Evolutionary conservation across 768 basidiomycete species (phyloP).

Genomic region (Crepidotus variabilis): DNA sequence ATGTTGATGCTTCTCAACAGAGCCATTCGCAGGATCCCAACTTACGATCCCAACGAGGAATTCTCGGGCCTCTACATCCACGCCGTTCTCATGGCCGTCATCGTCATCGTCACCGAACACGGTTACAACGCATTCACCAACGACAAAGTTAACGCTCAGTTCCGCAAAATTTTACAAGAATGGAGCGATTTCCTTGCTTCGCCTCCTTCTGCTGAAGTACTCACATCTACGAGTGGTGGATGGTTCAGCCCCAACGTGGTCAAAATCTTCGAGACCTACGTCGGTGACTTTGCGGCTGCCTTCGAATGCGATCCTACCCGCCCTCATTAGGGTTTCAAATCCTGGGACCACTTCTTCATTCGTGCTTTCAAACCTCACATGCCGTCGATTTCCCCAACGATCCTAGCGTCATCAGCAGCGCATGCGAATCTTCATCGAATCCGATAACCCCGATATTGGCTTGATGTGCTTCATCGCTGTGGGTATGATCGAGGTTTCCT

Average conservation of each 20-base stretch:
- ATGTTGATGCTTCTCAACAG: background rate
- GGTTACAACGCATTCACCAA: background rate
- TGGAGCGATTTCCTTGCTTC: no score
- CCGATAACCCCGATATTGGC: no score
- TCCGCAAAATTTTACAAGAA: background rate
- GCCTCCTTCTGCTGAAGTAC: no score
- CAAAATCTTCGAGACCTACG: no score
- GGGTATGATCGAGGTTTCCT: no score
- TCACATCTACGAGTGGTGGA: no score
- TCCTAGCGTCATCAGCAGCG: constrained; percentile 36
- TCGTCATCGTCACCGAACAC: background rate
- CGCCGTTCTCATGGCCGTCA: background rate
- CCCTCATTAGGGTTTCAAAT: constrained; percentile 40
- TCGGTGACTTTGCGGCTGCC: constrained; percentile 15
- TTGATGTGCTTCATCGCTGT: no score
- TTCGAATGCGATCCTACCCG: constrained; percentile 37
- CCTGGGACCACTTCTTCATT: constrained; percentile 57
- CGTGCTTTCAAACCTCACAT: constrained; percentile 32
- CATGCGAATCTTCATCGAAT: constrained; percentile 40
- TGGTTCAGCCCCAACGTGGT: no score
- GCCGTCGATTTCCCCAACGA: constrained; percentile 24
- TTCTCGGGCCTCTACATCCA: background rate
- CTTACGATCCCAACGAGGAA: background rate
- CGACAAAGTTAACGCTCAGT: background rate
- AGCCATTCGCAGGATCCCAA: background rate